phyloP scores from a whole-genome alignment of 2,329 filamentous ascomycete species.

The Exophiala viscosa region DNA sequence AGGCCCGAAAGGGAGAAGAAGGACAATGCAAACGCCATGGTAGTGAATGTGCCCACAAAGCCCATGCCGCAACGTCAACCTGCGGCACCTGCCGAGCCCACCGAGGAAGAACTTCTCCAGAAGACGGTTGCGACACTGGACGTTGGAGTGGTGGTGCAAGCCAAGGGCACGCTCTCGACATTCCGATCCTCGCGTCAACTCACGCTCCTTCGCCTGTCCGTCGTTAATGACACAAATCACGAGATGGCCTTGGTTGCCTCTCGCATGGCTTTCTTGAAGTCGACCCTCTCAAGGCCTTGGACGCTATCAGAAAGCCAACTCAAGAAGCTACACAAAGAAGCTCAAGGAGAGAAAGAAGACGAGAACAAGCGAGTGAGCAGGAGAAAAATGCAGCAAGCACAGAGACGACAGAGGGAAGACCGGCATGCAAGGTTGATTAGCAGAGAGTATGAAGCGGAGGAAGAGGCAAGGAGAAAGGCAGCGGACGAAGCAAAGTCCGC shows the following conservation, averaged over 20 bases:
- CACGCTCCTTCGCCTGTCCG: slow-evolving; percentile 50
- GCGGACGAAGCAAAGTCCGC: slow-evolving; percentile 33
- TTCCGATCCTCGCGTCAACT: slow-evolving; percentile 53
- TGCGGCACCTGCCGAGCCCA: slow-evolving; percentile 1
- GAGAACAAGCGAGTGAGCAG: slow-evolving; percentile 36
- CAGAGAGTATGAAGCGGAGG: slow-evolving; percentile 36
- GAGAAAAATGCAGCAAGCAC: slow-evolving; percentile 28
- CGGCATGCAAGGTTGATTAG: slow-evolving; percentile 32
- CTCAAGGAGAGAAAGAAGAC: slow-evolving; percentile 38
- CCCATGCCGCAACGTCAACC: not conserved
- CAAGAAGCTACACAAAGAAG: slow-evolving; percentile 40
- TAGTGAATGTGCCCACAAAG: not conserved
- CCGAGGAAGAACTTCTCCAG: slow-evolving; percentile 10
- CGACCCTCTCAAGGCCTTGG: slow-evolving; percentile 55
- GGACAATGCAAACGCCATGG: slow-evolving; percentile 2
- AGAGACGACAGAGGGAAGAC: slow-evolving; percentile 40
- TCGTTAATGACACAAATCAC: slow-evolving; percentile 50
- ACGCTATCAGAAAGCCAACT: slow-evolving; percentile 44
- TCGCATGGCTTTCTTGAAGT: slow-evolving; percentile 46
- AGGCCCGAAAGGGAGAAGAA: slow-evolving; percentile 31
- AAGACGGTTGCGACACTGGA: slow-evolving; percentile 40
- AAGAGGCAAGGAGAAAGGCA: slow-evolving; percentile 38
- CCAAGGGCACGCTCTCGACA: slow-evolving; percentile 54
- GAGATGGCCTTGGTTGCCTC: slow-evolving; percentile 55
- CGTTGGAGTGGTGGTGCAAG: slow-evolving; percentile 52